phyloP scores from a whole-genome alignment of 2,329 filamentous ascomycete species.

The Claviceps cyperi region DNA sequence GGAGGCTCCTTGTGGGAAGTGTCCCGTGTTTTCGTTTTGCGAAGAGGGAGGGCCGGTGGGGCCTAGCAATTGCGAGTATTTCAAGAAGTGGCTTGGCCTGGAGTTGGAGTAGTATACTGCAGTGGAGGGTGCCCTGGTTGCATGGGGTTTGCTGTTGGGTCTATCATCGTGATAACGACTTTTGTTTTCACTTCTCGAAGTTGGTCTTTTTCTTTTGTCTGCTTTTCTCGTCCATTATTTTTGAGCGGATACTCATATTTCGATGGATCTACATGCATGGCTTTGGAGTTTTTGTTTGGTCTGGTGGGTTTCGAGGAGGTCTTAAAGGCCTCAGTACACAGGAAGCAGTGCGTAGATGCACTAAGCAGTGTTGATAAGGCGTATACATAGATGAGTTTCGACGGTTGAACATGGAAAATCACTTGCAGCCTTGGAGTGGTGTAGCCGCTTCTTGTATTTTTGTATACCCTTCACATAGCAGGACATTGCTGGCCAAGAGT shows the following conservation, averaged over 20 bases:
- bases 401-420: too few relatives aligned
- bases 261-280: slow-evolving; percentile 8
- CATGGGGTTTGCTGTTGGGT: not conserved
- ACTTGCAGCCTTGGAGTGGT: too few relatives aligned
- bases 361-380: too few relatives aligned
- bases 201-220: not conserved
- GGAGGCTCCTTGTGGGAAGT: slow-evolving; percentile 79
- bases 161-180: not conserved
- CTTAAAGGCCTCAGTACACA: not conserved
- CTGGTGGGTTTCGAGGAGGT: not conserved
- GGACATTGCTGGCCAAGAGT: too few relatives aligned
- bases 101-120: slow-evolving; percentile 12
- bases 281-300: slow-evolving; percentile 8
- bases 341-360: not conserved
- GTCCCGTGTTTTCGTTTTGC: slow-evolving; percentile 87
- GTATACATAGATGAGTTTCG: too few relatives aligned
- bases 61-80: slow-evolving; percentile 83
- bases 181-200: not conserved
- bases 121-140: not conserved
- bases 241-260: not conserved
- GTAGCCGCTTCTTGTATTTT: too few relatives aligned
- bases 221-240: not conserved
- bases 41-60: slow-evolving; percentile 83
- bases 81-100: slow-evolving; percentile 62
- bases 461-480: too few relatives aligned